phyloP scores from a whole-genome alignment of 352 stramenopile species.

The Phytopythium vexans region DNA sequence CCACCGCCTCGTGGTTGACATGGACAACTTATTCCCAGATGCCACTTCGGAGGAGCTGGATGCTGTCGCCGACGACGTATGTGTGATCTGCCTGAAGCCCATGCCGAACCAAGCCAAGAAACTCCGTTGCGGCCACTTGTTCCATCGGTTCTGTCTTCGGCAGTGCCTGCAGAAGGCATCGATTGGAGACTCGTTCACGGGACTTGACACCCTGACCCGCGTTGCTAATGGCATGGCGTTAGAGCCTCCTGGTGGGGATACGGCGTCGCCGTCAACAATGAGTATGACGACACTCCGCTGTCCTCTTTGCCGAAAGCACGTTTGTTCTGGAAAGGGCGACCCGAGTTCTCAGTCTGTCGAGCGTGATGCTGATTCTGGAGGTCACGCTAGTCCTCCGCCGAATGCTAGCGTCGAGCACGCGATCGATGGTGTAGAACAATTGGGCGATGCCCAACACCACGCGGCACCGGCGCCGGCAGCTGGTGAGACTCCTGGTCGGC shows the following conservation, averaged over 20 bases:
- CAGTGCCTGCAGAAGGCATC: constrained; percentile 74
- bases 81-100: constrained; percentile 72
- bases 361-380: neutral
- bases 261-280: neutral
- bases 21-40: constrained; percentile 62
- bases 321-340: constrained; percentile 37
- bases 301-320: constrained; percentile 61
- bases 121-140: constrained; percentile 67
- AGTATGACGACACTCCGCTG: constrained; percentile 36
- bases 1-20: constrained; percentile 64
- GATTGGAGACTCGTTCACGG: constrained; percentile 50
- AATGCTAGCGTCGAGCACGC: too few relatives aligned
- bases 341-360: too few relatives aligned
- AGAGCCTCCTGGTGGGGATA: constrained; percentile 14
- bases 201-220: constrained; percentile 21
- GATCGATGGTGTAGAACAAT: too few relatives aligned
- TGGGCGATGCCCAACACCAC: too few relatives aligned
- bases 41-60: constrained; percentile 51
- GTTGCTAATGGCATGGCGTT: constrained; percentile 33
- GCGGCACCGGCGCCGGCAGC: neutral
- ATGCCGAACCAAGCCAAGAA: constrained; percentile 75
- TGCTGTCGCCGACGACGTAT: constrained; percentile 67
- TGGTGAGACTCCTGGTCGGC: neutral
- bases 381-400: too few relatives aligned
- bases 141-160: constrained; percentile 68